Base-by-base conservation (phyloP, 257 asterid species). In the Nicotiana tomentosiformis region DNA sequence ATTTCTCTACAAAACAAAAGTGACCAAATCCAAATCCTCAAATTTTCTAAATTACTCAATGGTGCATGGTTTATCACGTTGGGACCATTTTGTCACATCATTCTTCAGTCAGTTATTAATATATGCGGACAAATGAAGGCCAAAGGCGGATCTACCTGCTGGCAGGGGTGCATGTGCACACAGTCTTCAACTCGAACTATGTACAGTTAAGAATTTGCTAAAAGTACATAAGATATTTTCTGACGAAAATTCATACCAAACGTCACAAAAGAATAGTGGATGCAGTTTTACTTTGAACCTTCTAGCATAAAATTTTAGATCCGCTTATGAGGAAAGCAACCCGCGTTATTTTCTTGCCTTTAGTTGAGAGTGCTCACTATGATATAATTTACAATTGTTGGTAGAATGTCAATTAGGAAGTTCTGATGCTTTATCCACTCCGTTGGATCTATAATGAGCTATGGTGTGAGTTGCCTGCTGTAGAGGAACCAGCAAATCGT, bases 391-490 rank as follows among this genome's bases (percentile, higher is more conserved):
- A 39, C 39, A 1, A 51, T n/a, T 26, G 23, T 72, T 23, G 23
- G 4, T 46, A 37, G 62, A 74, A 26, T 2, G 15, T 74, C 16
- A 74, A 74, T 49, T 49, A 26, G 80, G 90, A 49, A 74, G 85
- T 83, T 91, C 92, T 17, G 89, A 84, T 81, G 93, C 91, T 82
- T 83, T 92, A 53, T 84, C 89, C 66, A 86, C 83, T 20, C 92
- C 91, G 10, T 68, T 49, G 29, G 96, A 87, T 72, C 86, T 80
- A 76, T 92, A 90, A 23, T 89, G 88, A 37, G 96, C 91, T 20
- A 89, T 88, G 61, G 55, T 82, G 77, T 86, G 91, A 84, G 82
- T 85, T 33, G 80, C 30, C n/a, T 74, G 85, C 83, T 83, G 86
- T 17, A 86, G 83, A 15, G 90, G 77, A 77, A 83, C 82, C 68